Conservation (phyloP, 2,329 filamentous ascomycete species). For the Zelopaecilomyces penicillatus region DNA sequence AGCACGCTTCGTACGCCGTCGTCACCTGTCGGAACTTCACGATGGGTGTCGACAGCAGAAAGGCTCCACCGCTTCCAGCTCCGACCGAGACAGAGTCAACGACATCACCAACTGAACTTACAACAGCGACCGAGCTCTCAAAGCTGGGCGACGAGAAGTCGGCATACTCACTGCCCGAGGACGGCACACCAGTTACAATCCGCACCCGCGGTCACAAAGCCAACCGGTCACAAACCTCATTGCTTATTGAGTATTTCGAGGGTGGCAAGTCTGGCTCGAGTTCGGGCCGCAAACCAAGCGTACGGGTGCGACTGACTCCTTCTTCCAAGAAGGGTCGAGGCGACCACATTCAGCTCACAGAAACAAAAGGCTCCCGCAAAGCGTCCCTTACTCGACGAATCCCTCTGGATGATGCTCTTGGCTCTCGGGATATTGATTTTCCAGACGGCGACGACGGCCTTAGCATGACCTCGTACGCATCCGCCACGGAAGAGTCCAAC, state of each 20-base stretch:
- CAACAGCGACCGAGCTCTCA: slow-evolving; percentile 55
- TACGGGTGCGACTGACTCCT: slow-evolving; percentile 71
- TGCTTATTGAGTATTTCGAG: slow-evolving; percentile 94
- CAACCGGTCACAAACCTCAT: slow-evolving; percentile 71
- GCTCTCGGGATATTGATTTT: slow-evolving; percentile 35
- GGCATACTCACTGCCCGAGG: slow-evolving; percentile 72
- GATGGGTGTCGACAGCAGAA: slow-evolving; percentile 49
- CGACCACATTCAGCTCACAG: slow-evolving; percentile 81
- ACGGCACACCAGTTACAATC: slow-evolving; percentile 88
- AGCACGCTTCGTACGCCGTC: background rate
- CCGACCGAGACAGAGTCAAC: slow-evolving; percentile 67
- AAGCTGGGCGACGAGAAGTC: slow-evolving; percentile 61
- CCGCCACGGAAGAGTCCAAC: slow-evolving; percentile 71
- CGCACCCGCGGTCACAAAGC: slow-evolving; percentile 58
- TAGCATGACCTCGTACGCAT: slow-evolving; percentile 67
- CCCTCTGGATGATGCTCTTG: slow-evolving; percentile 35
- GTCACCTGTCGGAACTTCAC: slow-evolving; percentile 22
- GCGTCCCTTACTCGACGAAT: slow-evolving; percentile 49
- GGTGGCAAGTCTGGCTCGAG: slow-evolving; percentile 57
- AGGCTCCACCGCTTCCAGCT: slow-evolving; percentile 61
- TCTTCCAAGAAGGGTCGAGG: slow-evolving; percentile 62
- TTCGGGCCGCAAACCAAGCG: slow-evolving; percentile 67
- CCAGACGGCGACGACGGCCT: slow-evolving; percentile 51
- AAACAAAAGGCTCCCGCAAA: slow-evolving; percentile 65
- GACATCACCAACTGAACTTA: slow-evolving; percentile 52